Conservation (phyloP, 2,329 filamentous ascomycete species). For the Escovopsis sp. region DNA sequence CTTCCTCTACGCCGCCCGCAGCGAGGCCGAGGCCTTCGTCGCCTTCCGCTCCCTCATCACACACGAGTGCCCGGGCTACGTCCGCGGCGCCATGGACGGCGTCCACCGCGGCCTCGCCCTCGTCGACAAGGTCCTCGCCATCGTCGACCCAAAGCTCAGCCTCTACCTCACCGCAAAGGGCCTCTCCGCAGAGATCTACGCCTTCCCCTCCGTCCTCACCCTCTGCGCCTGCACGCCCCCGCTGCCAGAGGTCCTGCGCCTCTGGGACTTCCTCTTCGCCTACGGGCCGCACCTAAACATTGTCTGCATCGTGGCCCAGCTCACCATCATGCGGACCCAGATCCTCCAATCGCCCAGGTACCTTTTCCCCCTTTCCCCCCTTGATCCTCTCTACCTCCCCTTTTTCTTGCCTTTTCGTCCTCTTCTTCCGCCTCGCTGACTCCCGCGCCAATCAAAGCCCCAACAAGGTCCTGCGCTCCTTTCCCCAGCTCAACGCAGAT, state of each 20-base stretch:
- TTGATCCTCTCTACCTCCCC: not conserved
- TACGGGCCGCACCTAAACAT: conserved; percentile 94
- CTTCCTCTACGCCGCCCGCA: conserved; percentile 86
- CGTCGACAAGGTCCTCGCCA: conserved; percentile 81
- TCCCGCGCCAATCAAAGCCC: conserved; percentile 43
- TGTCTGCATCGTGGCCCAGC: conserved; percentile 87
- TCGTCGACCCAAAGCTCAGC: conserved; percentile 81
- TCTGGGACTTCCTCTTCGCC: conserved; percentile 96
- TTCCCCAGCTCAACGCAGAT: conserved; percentile 70
- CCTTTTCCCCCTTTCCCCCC: not conserved
- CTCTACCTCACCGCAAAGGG: conserved; percentile 73
- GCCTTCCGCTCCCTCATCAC: conserved; percentile 83
- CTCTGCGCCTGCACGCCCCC: conserved; percentile 93
- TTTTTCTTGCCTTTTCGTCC: no score
- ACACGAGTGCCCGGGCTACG: conserved; percentile 80
- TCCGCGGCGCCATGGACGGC: conserved; percentile 90
- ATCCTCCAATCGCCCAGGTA: conserved; percentile 76
- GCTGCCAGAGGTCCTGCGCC: conserved; percentile 74
- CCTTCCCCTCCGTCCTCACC: conserved; percentile 87
- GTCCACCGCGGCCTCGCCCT: conserved; percentile 84
- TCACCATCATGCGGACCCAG: conserved; percentile 74
- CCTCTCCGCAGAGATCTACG: conserved; percentile 86
- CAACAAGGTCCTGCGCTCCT: conserved; percentile 78
- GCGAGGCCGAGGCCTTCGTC: conserved; percentile 87
- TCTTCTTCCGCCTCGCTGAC: not conserved